A percentile compares a stretch with the other conserved stretches of the same genome.
These are phyloP conservation scores for Carex sylvatica DNA, from an alignment of 202 grass and related monocot species.

Conservation along the genomic window DNA sequence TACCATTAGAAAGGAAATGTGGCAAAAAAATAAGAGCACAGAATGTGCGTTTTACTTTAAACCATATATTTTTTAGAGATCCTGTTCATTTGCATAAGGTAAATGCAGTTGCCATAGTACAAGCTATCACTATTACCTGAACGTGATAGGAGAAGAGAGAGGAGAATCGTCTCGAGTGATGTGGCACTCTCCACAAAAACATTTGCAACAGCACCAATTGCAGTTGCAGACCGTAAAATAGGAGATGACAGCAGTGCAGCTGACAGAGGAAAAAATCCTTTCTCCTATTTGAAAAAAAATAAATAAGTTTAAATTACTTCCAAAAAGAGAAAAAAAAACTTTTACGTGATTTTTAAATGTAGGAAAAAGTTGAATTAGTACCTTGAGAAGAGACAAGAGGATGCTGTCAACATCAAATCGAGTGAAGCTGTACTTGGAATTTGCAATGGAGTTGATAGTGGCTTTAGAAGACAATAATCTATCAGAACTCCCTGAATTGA, in stretches of 20 bases:
- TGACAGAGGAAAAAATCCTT: slow-evolving; percentile 74
- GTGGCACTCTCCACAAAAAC: slow-evolving; percentile 71
- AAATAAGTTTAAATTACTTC: slow-evolving; percentile 21
- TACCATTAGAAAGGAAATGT: not conserved
- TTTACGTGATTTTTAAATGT: slow-evolving; percentile 7
- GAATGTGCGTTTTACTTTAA: not conserved
- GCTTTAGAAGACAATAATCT: slow-evolving; percentile 72
- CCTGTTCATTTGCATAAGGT: not conserved
- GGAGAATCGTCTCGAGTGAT: slow-evolving; percentile 75
- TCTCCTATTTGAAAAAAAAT: slow-evolving; percentile 61
- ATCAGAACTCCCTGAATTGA: slow-evolving; percentile 57
- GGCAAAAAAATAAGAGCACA: not conserved
- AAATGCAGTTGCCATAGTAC: slow-evolving; percentile 6
- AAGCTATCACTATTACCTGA: slow-evolving; percentile 56
- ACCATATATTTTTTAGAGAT: not conserved
- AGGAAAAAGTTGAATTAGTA: slow-evolving; percentile 31
- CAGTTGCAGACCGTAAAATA: slow-evolving; percentile 42
- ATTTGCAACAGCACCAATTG: slow-evolving; percentile 47
- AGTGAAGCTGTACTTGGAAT: slow-evolving; percentile 75
- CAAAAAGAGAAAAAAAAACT: not conserved
- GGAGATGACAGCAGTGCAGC: slow-evolving; percentile 81
- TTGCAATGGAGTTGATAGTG: slow-evolving; percentile 61
- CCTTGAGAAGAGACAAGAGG: slow-evolving; percentile 89
- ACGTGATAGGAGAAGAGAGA: slow-evolving; percentile 84
- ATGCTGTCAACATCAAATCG: slow-evolving; percentile 65